Base-by-base conservation (phyloP, 805 yeast genomes). In the Myxozyma neglecta region DNA sequence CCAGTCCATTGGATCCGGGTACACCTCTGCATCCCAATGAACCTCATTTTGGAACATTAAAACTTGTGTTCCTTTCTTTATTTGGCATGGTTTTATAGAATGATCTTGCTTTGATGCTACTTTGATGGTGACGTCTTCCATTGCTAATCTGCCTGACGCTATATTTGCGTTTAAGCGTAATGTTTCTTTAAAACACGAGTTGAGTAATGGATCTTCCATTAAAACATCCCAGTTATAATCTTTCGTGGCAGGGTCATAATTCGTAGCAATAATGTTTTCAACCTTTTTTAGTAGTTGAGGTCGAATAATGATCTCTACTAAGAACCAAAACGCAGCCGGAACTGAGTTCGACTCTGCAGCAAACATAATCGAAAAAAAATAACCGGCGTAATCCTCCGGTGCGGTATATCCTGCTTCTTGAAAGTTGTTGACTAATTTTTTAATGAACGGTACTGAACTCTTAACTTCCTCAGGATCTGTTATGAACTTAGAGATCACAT, bases 1-100 rank as follows among this genome's bases (percentile, higher is more conserved):
- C 63, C 63, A 64, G n/a, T 44, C 37, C 57, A 39, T 49, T 5
- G 67, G 63, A 4, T 62, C 60, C 20, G 67, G 67, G n/a, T 61
- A 64, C 1, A 63, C 56, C 6, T 57, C 60, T 8, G 56, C 39
- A 47, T 63, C 65, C 65, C 62, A 61, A 37, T 63, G 67, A 29
- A 61, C 20, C 36, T 49, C 39, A 35, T 57, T 58, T 29, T 46
- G 43, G 20, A 53, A 44, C 14, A 61, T 47, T 45, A 63, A 11
- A 6, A 61, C 16, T 8, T 18, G 24, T 9, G 58, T 44, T 35
- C 57, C 57, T 29, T 63, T 51, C 40, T 42, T 42, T 8, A 56
- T 16, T 9, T 6, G 2, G 11, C 34, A 29, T 20, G 48, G 18
- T 29, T 47, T 35, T 13, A 50, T 43, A 8, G 42, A 7, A 9